Evolutionary conservation across 768 basidiomycete species (phyloP), one percentile per base, ranked within the genome.

Genomic region (Nidularia pulvinata): DNA sequence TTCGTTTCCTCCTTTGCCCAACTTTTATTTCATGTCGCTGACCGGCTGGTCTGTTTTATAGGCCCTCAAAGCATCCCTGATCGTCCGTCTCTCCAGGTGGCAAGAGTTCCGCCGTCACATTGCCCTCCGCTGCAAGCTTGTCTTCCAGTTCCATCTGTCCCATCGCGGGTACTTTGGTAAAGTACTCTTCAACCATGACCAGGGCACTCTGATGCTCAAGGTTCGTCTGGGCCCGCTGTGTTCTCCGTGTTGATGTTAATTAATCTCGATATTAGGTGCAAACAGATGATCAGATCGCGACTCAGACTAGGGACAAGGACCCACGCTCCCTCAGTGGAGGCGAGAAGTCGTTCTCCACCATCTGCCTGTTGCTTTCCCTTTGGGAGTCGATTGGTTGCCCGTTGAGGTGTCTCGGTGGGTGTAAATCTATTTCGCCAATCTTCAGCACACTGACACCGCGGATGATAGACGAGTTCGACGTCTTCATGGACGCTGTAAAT

Each of bases 341-440:
- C 37, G 96, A 98, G 69, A 96, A 97, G 69, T 95, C 93, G 6
- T 99, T 97, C 72, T 91, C 95, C 5, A 98, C 96, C 1, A 93
- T 98, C 57, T 95, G 94, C 60, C 69, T 99, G 49, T 74, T 99
- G 46, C 74, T 98, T n/a, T 88, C 97, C 4, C 77, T 99, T 45
- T 99, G 97, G 97, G 92, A 97, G 62, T 88, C 93, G 13, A 94
- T 95, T 52, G 89, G 91, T 1, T 95, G 95, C 65, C 97, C 97
- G 1, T 77, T 99, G 46, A 79, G 97, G 54, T 98, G 96, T 63
- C 83, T 98, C 22, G 90, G 90, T 91, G 62, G 42, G 80, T 69
- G 33, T 14, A 34, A 36, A 7, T 34, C 44, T 5, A 9, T 54
- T 3, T 22, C 14, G 34, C 33, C 30, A 16, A 22, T 1, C 48